These are phyloP conservation scores for Suillus paluster DNA, from an alignment of 768 basidiomycete species.

Conservation along the genomic window DNA sequence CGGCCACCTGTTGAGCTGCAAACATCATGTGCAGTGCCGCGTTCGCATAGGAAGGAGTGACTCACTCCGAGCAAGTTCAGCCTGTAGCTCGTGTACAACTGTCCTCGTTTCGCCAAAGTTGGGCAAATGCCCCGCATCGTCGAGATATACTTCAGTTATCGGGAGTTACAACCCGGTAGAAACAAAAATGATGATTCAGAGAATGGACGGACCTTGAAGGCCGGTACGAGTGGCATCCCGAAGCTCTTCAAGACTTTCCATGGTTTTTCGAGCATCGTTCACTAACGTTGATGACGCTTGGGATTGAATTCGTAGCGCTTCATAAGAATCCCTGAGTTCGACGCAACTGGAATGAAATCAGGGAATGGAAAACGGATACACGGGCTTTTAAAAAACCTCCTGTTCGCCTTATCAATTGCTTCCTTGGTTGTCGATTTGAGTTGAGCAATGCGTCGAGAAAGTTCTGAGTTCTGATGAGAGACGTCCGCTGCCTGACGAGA, in stretches of 20 bases:
- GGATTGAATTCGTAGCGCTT: slow-evolving; percentile 29
- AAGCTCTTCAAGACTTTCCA: slow-evolving; percentile 29
- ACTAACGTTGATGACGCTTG: slow-evolving; percentile 26
- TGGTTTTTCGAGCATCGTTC: slow-evolving; percentile 28
- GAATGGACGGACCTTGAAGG: slow-evolving; percentile 31
- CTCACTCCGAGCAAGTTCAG: slow-evolving; percentile 41
- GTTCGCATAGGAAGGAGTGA: slow-evolving; percentile 1
- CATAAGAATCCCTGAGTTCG: slow-evolving; percentile 33
- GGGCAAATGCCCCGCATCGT: slow-evolving; percentile 30
- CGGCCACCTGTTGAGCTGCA: slow-evolving; percentile 52
- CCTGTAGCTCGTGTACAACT: slow-evolving; percentile 37
- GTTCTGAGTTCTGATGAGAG: slow-evolving; percentile 6
- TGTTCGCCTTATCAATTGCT: slow-evolving; percentile 18
- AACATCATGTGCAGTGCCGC: slow-evolving; percentile 13
- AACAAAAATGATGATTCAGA: neutral
- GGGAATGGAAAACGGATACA: neutral
- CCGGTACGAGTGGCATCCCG: slow-evolving; percentile 22
- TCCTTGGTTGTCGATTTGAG: slow-evolving; percentile 15
- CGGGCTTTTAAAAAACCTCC: slow-evolving; percentile 19
- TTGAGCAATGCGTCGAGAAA: neutral
- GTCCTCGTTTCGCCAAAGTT: slow-evolving; percentile 29
- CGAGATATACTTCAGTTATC: slow-evolving; percentile 36
- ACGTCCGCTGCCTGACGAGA: neutral
- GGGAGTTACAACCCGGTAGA: neutral
- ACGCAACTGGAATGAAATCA: slow-evolving; percentile 26